These are phyloP conservation scores for Magnolia officinalis DNA, from an alignment of 164 flowering plant species.

Conservation along the genomic window DNA sequence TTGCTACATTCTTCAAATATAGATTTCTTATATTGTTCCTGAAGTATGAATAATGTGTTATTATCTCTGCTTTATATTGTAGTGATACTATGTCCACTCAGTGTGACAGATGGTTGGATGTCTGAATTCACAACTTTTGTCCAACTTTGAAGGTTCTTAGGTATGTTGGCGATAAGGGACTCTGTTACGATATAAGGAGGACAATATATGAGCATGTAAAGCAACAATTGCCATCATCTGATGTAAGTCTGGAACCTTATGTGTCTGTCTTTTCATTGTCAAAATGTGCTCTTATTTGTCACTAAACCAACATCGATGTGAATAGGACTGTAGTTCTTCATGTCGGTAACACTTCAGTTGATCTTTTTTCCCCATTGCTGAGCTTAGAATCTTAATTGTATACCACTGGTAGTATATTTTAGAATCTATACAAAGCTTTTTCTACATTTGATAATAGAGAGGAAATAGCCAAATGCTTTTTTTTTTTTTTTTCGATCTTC, in stretches of 20 bases:
- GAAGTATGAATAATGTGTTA: too few species aligned
- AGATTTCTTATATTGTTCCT: too few species aligned
- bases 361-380: neutral
- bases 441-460: neutral
- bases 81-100: slow-evolving; percentile 94
- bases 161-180: slow-evolving; percentile 78
- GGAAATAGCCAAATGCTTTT: neutral
- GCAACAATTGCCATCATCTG: slow-evolving; percentile 22
- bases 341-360: neutral
- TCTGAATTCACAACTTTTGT: slow-evolving; percentile 64
- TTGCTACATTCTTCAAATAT: too few species aligned
- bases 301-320: neutral
- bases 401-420: neutral
- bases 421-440: neutral
- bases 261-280: neutral
- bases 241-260: slow-evolving; percentile 38
- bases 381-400: neutral
- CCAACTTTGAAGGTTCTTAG: slow-evolving; percentile 54
- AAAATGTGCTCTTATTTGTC: neutral
- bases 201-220: slow-evolving; percentile 38
- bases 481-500: too few species aligned
- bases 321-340: neutral
- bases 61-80: slow-evolving; percentile 17
- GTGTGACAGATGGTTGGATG: slow-evolving; percentile 89
- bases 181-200: slow-evolving; percentile 47